Base-by-base conservation (phyloP, 306 rosid species). In the Gastrolobium bilobum region DNA sequence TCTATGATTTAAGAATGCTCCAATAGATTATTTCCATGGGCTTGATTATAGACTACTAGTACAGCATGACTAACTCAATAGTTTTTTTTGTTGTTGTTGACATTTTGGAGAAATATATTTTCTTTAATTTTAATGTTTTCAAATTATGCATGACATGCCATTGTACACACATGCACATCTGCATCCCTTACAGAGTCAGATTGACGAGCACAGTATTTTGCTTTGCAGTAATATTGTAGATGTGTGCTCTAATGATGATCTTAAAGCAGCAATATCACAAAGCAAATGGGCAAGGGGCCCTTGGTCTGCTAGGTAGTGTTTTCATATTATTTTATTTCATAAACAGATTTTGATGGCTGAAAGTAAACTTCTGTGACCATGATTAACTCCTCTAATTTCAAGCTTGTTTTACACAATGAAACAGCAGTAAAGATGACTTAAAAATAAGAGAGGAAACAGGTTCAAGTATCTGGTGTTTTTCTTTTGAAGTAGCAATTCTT, bases 271-370 rank as follows among this genome's bases (percentile, higher is more conserved):
- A 43, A 90, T 94, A 77, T 84, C 95, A 37, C 83, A 88, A 83
- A 97, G 99, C 13, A 94, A 91, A 91, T 95, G 99, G 99, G 99
- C 99, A 54, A 88, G 98, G 84, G 98, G 97, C 67, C 98, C 98
- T 50, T 95, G 99, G 99, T 95, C 99, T 38, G 99, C 99, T 53
- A 90, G 97, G 99, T 95, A 87, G 68, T 58, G 14, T n/a, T n/a
- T 60, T 38, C 30, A 1, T 2, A 5, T 53, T 4, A 3, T 29
- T 26, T 74, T 79, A 50, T 46, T 31, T 26, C 43, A 53, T 71
- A 30, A 31, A 2, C 53, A 15, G 44, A 31, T 70, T 62, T 63
- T 65, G 10, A 10, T 37, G 50, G 8, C 53, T 38, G 38, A 26
- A 29, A 54, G 31, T 7, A 40, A 76, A 63, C 64, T 74, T n/a